Base-by-base conservation (phyloP, 352 stramenopile genomes). In the Aphanomyces euteiches region DNA sequence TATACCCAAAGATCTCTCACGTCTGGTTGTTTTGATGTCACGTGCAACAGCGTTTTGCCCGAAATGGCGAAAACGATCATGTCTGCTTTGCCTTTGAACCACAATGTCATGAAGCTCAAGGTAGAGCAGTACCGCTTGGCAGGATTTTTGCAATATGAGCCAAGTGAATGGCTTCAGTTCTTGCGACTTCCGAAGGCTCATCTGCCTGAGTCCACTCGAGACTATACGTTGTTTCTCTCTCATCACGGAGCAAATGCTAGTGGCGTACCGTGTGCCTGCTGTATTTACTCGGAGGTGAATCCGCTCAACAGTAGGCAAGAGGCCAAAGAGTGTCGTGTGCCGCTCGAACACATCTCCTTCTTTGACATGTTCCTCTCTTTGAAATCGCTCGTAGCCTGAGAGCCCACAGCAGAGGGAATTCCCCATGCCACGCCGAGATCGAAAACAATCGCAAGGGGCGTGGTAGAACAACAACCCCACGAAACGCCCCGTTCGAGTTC, bases 321-420 rank as follows among this genome's bases (percentile, higher is more conserved):
- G 28, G 15, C 64, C 64, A 36, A 70, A 56, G 54, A 70, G 53
- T 1, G 64, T 28, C 54, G 54, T 19, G 17, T 63, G 12, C 7
- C 64, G 64, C n/a, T 17, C 10, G 21, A 70, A 70, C 34, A 61
- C 36, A 41, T 60, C n/a, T 39, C 64, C 64, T 63, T 70, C 64
- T 28, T 54, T 47, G 6, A 70, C 40, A 5, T 6, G 8, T 45
- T n/a, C 45, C 40, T 70, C 36, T 15, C 64, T 37, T 43, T 56
- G 38, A 37, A 21, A 34, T 50, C 15, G 6, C 38, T 70, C 54
- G 28, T 21, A 64, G 45, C 34, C 40, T 17, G 48, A 21, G 15
- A 53, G 19, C 10, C 64, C 48, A 34, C 64, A 70, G 48, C 50
- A 70, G 43, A 40, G 41, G 41, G 12, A 69, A 40, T 57, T 43